Evolutionary conservation across 257 asterid species (phyloP), one percentile per base, ranked within the genome.

Genomic region (Misopates orontium): DNA sequence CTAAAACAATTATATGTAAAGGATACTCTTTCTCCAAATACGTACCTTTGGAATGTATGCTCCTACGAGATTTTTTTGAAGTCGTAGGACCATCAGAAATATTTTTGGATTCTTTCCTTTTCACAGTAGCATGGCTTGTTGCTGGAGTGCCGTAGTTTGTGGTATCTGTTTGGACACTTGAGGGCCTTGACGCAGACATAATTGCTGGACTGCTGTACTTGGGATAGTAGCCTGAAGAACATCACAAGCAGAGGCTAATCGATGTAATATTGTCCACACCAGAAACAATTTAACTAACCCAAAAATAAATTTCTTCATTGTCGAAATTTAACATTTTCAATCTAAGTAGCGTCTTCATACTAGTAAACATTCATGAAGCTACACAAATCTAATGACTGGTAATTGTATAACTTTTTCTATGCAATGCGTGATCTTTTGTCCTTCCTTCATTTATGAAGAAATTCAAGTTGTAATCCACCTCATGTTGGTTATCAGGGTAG

Each of bases 41-140:
- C 24, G 56, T 66, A 93, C 97, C 93, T 82, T 79, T 79, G 48
- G 77, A 41, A 20, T 76, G 81, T 56, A 74, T 69, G 57, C 79
- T 45, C 31, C 69, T 79, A 66, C 96, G 84, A 59, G 84, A 53
- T 72, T 83, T 90, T 77, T 88, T 93, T 5, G 83, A 66, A 58
- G 45, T 23, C n/a, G 48, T 55, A 11, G 71, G 73, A 32, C 75
- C 78, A 62, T 72, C 72, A 1, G 77, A 59, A 14, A 36, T 78
- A 72, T 72, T 79, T 25, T 77, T 86, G 56, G 77, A 32, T 57
- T 75, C 76, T 80, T 85, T 88, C 50, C 97, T 79, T 68, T 90
- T 93, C 39, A 79, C 12, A 8, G 72, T 70, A 9, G 69, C 48
- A 40, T 75, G 79, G 72, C 57, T 66, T 13, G 68, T 70, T 55